Percentiles rank a stretch among this genome's conserved stretches.
Conservation (phyloP, 164 flowering plant species). For the Berberis vulgaris region DNA sequence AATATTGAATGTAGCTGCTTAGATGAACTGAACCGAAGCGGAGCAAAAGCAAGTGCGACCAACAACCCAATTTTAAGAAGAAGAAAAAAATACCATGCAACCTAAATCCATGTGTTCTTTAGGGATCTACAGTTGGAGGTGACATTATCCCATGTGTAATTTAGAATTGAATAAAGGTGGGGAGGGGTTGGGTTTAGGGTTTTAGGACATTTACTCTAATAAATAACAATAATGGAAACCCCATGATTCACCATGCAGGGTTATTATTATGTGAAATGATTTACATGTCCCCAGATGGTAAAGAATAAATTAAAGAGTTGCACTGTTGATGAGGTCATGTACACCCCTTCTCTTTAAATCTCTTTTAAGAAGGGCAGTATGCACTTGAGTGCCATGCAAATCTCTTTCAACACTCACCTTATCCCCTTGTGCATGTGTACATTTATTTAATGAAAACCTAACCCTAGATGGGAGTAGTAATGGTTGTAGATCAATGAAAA, state of each 20-base stretch:
- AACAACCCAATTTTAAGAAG: no score
- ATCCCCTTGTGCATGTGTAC: neutral
- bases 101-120: no score
- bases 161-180: no score
- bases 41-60: no score
- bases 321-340: conserved; percentile 9
- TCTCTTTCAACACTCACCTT: conserved; percentile 1
- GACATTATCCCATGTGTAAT: no score
- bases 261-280: conserved; percentile 15
- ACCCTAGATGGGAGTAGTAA: conserved; percentile 5
- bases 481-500: neutral
- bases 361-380: neutral
- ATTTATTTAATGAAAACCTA: conserved; percentile 17
- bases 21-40: no score
- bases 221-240: conserved; percentile 1
- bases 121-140: no score
- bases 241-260: conserved; percentile 17
- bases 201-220: conserved; percentile 5
- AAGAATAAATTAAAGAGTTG: neutral
- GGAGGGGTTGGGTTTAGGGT: neutral
- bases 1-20: no score
- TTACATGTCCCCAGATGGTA: conserved; percentile 12
- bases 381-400: conserved; percentile 19
- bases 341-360: neutral
- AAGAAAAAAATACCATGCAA: no score